Conservation (phyloP, 495 filamentous ascomycete genomes). For the Margaritispora aquatica region DNA sequence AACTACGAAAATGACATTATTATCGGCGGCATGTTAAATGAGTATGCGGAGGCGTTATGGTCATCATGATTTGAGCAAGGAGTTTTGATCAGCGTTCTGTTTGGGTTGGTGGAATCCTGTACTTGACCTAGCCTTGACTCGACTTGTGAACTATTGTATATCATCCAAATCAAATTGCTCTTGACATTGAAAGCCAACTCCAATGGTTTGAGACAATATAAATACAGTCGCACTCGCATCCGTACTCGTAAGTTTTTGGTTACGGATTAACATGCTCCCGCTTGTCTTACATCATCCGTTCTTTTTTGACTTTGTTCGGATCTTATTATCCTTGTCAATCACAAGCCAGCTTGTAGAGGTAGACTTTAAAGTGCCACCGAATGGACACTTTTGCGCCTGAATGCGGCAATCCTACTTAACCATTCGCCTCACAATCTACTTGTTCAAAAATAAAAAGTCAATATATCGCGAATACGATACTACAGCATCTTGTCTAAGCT, state of each 20-base stretch:
- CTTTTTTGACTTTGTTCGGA: background rate
- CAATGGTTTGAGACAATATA: no score
- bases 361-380: background rate
- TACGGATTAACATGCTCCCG: background rate
- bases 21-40: background rate
- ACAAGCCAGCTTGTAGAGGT: no score
- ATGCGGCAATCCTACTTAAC: background rate
- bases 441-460: background rate
- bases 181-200: no score
- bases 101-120: background rate
- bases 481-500: background rate
- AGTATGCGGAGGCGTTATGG: background rate
- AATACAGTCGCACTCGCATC: background rate
- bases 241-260: no score
- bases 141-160: background rate
- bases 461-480: background rate
- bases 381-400: background rate
- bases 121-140: no score
- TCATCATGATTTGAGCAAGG: background rate
- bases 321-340: background rate
- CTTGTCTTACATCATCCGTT: background rate
- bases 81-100: background rate
- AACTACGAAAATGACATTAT: constrained; percentile 1
- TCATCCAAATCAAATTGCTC: no score
- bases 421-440: background rate